These are phyloP conservation scores for Plasmodium gonderi DNA, from an alignment of 169 alveolate species.

Conservation along the genomic window DNA sequence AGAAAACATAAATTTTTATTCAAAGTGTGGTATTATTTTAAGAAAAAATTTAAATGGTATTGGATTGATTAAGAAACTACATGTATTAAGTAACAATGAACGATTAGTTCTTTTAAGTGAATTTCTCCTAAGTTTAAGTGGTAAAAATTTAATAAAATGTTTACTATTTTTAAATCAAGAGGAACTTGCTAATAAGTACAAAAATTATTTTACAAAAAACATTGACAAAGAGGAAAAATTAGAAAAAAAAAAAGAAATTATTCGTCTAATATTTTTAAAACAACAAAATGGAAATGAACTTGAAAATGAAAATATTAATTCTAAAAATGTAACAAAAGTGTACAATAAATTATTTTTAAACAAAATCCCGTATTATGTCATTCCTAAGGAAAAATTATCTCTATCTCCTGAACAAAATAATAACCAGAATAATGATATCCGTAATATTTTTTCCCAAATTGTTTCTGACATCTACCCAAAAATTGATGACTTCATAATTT, in stretches of 20 bases:
- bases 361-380: conserved; percentile 47
- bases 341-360: conserved; percentile 28
- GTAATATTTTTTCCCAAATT: not conserved
- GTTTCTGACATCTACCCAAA: not conserved
- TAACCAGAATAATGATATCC: not conserved
- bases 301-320: conserved; percentile 12
- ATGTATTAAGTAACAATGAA: conserved; percentile 14
- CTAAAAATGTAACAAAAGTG: conserved; percentile 6
- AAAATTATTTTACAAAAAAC: not conserved
- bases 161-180: not conserved
- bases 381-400: conserved; percentile 8
- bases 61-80: conserved; percentile 51
- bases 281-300: not conserved
- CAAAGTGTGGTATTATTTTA: conserved; percentile 49
- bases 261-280: conserved; percentile 7
- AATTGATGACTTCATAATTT: conserved; percentile 38
- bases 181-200: not conserved
- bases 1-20: conserved; percentile 26
- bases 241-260: conserved; percentile 13
- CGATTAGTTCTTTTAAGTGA: conserved; percentile 11
- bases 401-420: not conserved
- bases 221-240: conserved; percentile 11
- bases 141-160: conserved; percentile 14
- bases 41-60: conserved; percentile 26
- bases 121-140: conserved; percentile 15